A percentile compares a stretch with the other conserved stretches of the same genome.
Conservation (phyloP, 2,329 filamentous ascomycete genomes). For the Acrodontium crateriforme region DNA sequence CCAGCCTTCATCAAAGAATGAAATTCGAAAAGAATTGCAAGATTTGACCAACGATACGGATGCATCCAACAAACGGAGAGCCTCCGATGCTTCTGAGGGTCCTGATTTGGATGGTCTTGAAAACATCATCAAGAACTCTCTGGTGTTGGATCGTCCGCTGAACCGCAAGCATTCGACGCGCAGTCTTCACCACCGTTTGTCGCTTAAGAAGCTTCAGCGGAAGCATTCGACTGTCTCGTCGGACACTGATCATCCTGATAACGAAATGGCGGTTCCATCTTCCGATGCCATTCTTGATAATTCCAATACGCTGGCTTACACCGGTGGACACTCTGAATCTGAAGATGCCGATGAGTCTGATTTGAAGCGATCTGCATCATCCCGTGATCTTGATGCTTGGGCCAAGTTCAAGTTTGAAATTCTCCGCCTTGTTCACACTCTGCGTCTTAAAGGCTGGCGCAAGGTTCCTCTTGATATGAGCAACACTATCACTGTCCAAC, state of each 20-base stretch:
- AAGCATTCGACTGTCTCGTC: constrained; percentile 46
- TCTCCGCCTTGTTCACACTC: constrained; percentile 72
- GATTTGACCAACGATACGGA: constrained; percentile 1
- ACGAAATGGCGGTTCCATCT: constrained; percentile 67
- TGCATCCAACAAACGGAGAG: constrained; percentile 4
- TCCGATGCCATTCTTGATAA: constrained; percentile 83
- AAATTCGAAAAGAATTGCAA: not conserved
- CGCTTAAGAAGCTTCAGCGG: constrained; percentile 19
- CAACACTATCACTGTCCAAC: constrained; percentile 54
- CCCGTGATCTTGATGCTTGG: constrained; percentile 50
- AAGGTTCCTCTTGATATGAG: constrained; percentile 61
- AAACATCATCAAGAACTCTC: constrained; percentile 56
- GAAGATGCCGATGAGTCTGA: constrained; percentile 33
- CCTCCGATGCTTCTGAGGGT: constrained; percentile 10
- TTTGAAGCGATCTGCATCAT: constrained; percentile 13
- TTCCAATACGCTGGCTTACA: constrained; percentile 71
- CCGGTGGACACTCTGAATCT: constrained; percentile 37
- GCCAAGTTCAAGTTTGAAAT: constrained; percentile 83
- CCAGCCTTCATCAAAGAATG: not conserved
- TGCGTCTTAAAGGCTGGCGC: constrained; percentile 84
- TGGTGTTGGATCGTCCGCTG: constrained; percentile 18
- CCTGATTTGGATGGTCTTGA: constrained; percentile 65
- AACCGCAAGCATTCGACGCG: constrained; percentile 6
- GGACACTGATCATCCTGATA: constrained; percentile 73
- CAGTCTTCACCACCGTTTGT: constrained; percentile 11